Evolutionary conservation across 2,329 filamentous ascomycete species (phyloP).

Genomic region (Diplodia mutila): DNA sequence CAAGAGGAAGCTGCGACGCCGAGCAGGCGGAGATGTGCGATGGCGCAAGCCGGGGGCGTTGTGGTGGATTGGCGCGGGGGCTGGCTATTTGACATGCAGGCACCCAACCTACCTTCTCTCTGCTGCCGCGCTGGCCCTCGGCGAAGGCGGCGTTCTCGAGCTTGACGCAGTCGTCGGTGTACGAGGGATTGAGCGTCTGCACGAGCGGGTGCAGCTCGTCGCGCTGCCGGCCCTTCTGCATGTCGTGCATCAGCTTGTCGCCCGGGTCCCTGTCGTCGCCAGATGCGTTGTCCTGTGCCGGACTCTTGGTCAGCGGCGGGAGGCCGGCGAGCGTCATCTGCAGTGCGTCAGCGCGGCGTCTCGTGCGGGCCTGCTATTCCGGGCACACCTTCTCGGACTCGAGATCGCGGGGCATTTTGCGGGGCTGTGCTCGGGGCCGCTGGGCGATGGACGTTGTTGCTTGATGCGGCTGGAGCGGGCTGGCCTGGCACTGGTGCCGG

Average conservation of each 20-base stretch:
- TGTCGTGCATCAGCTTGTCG: conserved; percentile 30
- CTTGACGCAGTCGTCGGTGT: conserved; percentile 64
- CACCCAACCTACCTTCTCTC: conserved; percentile 59
- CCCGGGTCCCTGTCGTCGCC: conserved; percentile 23
- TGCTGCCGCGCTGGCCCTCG: conserved; percentile 59
- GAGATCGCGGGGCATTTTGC: conserved; percentile 49
- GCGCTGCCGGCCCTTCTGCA: conserved; percentile 39
- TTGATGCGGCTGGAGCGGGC: neutral
- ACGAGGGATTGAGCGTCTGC: conserved; percentile 70
- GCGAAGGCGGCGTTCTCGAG: conserved; percentile 64
- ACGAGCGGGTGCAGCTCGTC: conserved; percentile 73
- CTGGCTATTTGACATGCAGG: conserved; percentile 23
- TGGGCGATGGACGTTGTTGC: neutral
- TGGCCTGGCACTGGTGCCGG: neutral
- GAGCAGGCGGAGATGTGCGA: neutral
- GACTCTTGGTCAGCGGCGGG: conserved; percentile 42
- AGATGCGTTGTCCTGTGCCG: conserved; percentile 15
- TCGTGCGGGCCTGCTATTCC: neutral
- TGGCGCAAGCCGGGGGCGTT: neutral
- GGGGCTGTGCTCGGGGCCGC: neutral
- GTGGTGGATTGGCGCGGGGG: neutral
- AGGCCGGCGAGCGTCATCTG: conserved; percentile 40
- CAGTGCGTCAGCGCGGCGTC: neutral
- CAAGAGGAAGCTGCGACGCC: neutral
- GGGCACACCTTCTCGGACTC: conserved; percentile 36